Percentiles rank a stretch among this genome's conserved stretches.
Evolutionary conservation across 331 rosid species (phyloP).

Genomic region (Malus hybrid): DNA sequence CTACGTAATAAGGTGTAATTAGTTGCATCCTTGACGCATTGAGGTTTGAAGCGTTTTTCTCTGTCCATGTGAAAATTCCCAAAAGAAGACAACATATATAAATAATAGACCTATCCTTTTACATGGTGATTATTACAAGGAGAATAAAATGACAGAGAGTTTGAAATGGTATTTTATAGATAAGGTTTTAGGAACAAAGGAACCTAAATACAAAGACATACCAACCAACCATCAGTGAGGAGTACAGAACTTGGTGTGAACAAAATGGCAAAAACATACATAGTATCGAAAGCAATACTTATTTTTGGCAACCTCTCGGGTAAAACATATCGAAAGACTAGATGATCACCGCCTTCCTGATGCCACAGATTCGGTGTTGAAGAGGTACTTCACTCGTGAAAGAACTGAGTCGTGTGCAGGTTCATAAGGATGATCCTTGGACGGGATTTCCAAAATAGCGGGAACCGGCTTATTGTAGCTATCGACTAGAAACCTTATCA

Average conservation of each 20-base stretch:
- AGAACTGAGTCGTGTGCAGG: constrained; percentile 91
- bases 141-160: background rate
- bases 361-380: constrained; percentile 81
- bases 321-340: background rate
- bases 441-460: constrained; percentile 94
- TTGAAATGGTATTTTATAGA: background rate
- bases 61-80: too few species aligned
- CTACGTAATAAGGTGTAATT: too few species aligned
- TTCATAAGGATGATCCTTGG: constrained; percentile 93
- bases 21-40: too few species aligned
- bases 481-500: constrained; percentile 89
- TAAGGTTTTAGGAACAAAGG: background rate
- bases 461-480: constrained; percentile 91
- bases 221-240: background rate
- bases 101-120: background rate
- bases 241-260: background rate
- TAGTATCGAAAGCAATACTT: background rate
- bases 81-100: too few species aligned
- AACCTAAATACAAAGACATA: constrained; percentile 2
- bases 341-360: constrained; percentile 53
- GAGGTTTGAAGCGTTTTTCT: too few species aligned
- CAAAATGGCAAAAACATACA: background rate
- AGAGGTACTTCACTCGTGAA: constrained; percentile 84
- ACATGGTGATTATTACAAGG: background rate
- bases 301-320: background rate